Conservation (phyloP, 164 flowering plant species). For the Tetrastigma voinierianum region DNA sequence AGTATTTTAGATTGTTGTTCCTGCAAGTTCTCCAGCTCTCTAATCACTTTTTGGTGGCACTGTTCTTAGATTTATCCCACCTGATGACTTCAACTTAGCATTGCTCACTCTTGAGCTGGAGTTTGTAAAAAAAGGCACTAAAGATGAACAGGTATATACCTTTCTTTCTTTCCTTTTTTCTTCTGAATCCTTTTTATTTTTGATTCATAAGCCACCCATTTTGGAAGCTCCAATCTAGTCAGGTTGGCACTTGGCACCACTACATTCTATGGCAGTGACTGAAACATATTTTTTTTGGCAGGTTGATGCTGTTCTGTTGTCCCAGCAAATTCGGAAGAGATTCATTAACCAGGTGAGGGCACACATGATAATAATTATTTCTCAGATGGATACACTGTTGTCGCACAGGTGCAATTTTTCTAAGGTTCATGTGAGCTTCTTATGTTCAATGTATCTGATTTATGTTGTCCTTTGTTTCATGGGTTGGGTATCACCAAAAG, state of each 20-base stretch:
- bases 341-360: slow-evolving; percentile 33
- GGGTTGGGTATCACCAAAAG: not conserved
- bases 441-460: not conserved
- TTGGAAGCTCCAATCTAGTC: too few species aligned
- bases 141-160: slow-evolving; percentile 39
- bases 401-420: not conserved
- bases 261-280: too few species aligned
- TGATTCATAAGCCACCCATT: not conserved
- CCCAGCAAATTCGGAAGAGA: slow-evolving; percentile 34
- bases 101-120: slow-evolving; percentile 41
- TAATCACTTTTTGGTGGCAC: not conserved
- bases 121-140: slow-evolving; percentile 39
- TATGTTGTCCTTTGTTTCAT: not conserved
- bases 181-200: not conserved
- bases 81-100: slow-evolving; percentile 35
- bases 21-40: not conserved
- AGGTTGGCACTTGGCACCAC: too few species aligned
- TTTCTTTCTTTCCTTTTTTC: not conserved
- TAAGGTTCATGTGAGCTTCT: not conserved
- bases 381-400: not conserved
- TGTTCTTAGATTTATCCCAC: slow-evolving; percentile 35
- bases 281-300: slow-evolving; percentile 6
- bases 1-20: not conserved
- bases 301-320: slow-evolving; percentile 43
- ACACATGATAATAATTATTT: not conserved